phyloP scores from a whole-genome alignment of 2,329 filamentous ascomycete species.

The Diaporthe destruens region DNA sequence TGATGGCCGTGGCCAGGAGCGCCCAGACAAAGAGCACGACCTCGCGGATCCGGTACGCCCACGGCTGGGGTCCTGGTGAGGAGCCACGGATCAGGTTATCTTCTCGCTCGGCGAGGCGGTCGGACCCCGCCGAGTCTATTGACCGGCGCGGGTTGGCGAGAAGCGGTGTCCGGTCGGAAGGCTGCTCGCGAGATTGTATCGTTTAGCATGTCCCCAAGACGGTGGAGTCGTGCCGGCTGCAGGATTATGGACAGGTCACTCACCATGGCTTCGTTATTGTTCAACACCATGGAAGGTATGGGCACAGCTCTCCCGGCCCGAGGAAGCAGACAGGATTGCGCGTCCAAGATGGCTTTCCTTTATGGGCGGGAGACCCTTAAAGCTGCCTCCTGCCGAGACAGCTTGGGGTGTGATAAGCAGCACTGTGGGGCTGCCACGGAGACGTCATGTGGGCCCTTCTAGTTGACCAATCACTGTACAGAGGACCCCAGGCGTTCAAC shows the following conservation, averaged over 20 bases:
- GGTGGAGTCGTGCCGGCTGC: neutral
- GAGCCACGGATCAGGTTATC: slow-evolving; percentile 49
- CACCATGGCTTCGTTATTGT: slow-evolving; percentile 25
- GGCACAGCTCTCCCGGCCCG: slow-evolving; percentile 11
- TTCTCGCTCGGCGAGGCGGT: slow-evolving; percentile 49
- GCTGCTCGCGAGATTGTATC: slow-evolving; percentile 44
- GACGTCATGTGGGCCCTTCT: slow-evolving; percentile 35
- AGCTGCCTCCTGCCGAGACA: neutral
- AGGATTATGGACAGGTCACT: neutral
- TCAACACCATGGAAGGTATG: neutral
- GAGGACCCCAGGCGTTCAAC: slow-evolving; percentile 45
- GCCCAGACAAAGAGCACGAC: slow-evolving; percentile 86
- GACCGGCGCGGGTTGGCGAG: slow-evolving; percentile 51
- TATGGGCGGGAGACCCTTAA: neutral
- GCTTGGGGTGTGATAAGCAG: slow-evolving; percentile 25
- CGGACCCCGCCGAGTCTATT: slow-evolving; percentile 48
- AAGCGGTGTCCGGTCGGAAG: slow-evolving; percentile 59
- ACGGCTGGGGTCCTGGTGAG: slow-evolving; percentile 35
- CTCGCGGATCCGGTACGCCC: slow-evolving; percentile 70
- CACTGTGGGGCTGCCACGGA: slow-evolving; percentile 19
- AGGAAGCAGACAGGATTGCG: slow-evolving; percentile 4
- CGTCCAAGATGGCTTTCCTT: neutral
- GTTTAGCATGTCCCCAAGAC: neutral
- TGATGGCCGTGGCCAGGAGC: slow-evolving; percentile 79
- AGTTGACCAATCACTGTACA: slow-evolving; percentile 19